A percentile compares a stretch with the other conserved stretches of the same genome.
phyloP scores from a whole-genome alignment of 371 early-diverging fungal genomes.

The Cokeromyces recurvatus region DNA sequence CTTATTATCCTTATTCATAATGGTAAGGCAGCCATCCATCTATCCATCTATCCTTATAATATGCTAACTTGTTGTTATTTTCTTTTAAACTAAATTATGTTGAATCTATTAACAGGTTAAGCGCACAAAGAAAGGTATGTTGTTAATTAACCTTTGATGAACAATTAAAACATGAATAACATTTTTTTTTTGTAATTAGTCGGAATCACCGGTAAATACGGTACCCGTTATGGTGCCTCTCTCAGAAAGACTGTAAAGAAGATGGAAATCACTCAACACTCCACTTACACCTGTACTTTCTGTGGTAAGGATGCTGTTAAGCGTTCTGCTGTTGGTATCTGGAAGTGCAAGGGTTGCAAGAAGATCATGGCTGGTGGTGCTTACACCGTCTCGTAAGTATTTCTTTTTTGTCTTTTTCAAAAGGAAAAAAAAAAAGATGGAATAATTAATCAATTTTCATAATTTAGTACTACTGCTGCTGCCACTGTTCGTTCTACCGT shows the following conservation, averaged over 20 bases:
- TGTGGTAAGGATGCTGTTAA: conserved; percentile 99
- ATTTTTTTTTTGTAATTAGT: no score
- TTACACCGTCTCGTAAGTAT: conserved; percentile 85
- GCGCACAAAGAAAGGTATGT: conserved; percentile 99
- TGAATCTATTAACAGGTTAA: conserved; percentile 66
- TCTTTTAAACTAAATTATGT: no score
- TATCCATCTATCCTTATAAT: conserved; percentile 18
- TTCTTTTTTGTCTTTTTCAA: no score
- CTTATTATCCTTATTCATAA: conserved; percentile 14
- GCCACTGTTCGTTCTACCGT: conserved; percentile 89
- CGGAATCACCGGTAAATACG: conserved; percentile 99
- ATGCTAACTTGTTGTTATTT: neutral
- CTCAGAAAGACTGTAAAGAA: conserved; percentile 99
- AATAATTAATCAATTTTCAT: neutral
- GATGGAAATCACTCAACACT: conserved; percentile 99
- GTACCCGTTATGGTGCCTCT: conserved; percentile 99
- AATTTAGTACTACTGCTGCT: conserved; percentile 81
- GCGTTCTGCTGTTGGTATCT: conserved; percentile 98
- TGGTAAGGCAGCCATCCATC: conserved; percentile 17
- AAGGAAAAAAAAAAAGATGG: neutral
- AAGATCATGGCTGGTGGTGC: conserved; percentile 99
- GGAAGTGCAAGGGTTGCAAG: conserved; percentile 98
- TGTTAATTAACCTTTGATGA: no score
- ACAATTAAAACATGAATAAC: no score
- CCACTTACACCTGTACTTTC: conserved; percentile 99